Evolutionary conservation across 768 basidiomycete genomes (phyloP), one percentile per base, ranked within the genome.

Genomic region (Serpula lacrymans): DNA sequence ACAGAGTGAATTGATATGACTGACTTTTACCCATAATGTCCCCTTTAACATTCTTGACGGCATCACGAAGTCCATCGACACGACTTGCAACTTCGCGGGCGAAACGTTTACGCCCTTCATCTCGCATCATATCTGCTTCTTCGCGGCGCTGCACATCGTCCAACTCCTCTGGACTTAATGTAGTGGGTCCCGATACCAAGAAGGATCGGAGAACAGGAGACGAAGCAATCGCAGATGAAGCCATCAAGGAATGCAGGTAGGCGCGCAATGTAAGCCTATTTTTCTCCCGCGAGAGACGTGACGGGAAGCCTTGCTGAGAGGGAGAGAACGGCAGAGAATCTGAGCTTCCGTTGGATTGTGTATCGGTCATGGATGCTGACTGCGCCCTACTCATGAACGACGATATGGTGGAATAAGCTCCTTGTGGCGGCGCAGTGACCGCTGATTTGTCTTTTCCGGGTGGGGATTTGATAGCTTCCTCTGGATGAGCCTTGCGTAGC

Each of bases 221-320:
- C 31, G 86, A 84, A 4, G 86, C 83, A n/a, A 96, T 73, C 16
- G 72, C 69, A 1, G 82, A 77, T 1, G 80, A 80, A 17, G 78
- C 62, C 40, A 98, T 71, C 21, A 99, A 68, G 1, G 79, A 62
- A 49, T 89, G 86, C n/a, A 99, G 74, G 63, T 97, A 98, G 0
- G 92, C 83, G 14, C 96, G 81, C 13, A 99, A 77, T 0, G 96
- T 98, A 4, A 99, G 70, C 11, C 96, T 73, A 54, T 99, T 99
- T 74, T 93, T 95, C 61, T 99, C 96, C 18, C 96, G 73, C 1
- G 90, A 72, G 16, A 95, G 72, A 24, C 80, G 79, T 16, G 72
- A 70, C 20, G 68, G 59, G 25, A 29, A 39, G 7, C 31, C 31
- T 10, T 22, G 12, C 6, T 37, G 35, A 14, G 35, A 25, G 14